Evolutionary conservation across 257 asterid genomes (phyloP).

Genomic region (Galeopsis tetrahit): DNA sequence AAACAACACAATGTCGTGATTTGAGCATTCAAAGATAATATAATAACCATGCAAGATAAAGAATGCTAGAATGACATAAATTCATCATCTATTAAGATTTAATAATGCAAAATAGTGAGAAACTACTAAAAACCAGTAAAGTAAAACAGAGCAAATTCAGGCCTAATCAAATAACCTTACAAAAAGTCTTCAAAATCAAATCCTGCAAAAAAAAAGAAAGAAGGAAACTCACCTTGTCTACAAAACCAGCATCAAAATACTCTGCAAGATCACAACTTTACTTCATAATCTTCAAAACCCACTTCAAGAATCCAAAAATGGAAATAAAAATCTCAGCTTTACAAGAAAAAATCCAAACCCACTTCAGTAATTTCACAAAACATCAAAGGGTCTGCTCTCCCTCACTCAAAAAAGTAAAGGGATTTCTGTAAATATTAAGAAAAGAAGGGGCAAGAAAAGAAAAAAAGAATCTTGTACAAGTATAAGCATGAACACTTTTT

Average conservation of each 20-base stretch:
- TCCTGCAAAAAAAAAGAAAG: not conserved
- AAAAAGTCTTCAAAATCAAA: not conserved
- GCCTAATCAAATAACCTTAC: not conserved
- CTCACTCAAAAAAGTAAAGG: conserved; percentile 36
- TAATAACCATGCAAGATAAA: conserved; percentile 27
- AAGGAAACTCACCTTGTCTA: conserved; percentile 38
- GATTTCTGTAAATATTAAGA: conserved; percentile 38
- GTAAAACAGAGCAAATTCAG: conserved; percentile 19
- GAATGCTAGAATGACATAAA: conserved; percentile 17
- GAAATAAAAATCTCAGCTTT: conserved; percentile 36
- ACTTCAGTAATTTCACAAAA: conserved; percentile 31
- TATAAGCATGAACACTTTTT: conserved; percentile 25
- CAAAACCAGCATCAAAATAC: conserved; percentile 38
- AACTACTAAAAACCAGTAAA: conserved; percentile 15
- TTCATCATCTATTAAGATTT: not conserved
- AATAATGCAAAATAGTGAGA: conserved; percentile 6
- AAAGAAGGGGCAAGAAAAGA: conserved; percentile 27
- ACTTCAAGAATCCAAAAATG: conserved; percentile 41
- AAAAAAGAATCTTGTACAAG: conserved; percentile 28
- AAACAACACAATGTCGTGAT: conserved; percentile 16
- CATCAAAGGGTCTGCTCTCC: conserved; percentile 12
- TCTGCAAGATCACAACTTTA: conserved; percentile 30
- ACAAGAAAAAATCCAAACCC: conserved; percentile 30
- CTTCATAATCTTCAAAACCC: conserved; percentile 37
- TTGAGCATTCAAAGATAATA: conserved; percentile 17